Percentiles rank a stretch among this genome's conserved stretches.
Evolutionary conservation across 495 filamentous ascomycete genomes (phyloP).

Genomic region (Penicillium desertorum): DNA sequence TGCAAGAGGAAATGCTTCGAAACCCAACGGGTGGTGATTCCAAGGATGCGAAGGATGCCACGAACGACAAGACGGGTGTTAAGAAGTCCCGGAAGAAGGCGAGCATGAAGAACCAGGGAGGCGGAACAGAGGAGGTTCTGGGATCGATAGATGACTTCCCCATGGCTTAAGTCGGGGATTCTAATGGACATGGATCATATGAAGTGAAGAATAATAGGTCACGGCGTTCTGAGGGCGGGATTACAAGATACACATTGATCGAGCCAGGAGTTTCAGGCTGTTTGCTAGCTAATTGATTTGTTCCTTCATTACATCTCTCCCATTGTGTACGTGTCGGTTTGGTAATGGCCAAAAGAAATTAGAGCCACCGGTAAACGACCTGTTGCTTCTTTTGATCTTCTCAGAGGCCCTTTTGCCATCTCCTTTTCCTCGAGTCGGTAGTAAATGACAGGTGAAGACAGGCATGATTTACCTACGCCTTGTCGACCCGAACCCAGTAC

Average conservation of each 20-base stretch:
- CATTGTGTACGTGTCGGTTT: not conserved
- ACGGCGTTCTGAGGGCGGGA: slow-evolving; percentile 17
- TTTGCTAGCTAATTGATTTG: slow-evolving; percentile 6
- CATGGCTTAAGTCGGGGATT: slow-evolving; percentile 21
- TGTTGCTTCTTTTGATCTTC: not conserved
- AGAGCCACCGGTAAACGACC: not conserved
- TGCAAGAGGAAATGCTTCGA: slow-evolving; percentile 53
- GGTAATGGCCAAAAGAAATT: not conserved
- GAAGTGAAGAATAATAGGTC: slow-evolving; percentile 6
- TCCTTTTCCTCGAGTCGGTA: not conserved
- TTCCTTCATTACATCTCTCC: not conserved
- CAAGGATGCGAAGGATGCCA: slow-evolving; percentile 32
- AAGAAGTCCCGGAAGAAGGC: slow-evolving; percentile 44
- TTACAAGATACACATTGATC: slow-evolving; percentile 11
- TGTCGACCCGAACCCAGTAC: slow-evolving; percentile 90
- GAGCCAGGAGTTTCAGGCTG: slow-evolving; percentile 12
- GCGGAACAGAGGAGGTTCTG: slow-evolving; percentile 45
- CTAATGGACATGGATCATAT: slow-evolving; percentile 4
- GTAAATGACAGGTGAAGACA: not conserved
- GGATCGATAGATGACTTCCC: slow-evolving; percentile 43
- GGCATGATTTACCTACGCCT: slow-evolving; percentile 58
- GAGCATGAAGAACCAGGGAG: slow-evolving; percentile 30
- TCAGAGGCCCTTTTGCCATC: not conserved
- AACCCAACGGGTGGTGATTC: slow-evolving; percentile 34
- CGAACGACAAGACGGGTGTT: slow-evolving; percentile 38